Evolutionary conservation across 2,329 filamentous ascomycete species (phyloP), one percentile per base, ranked within the genome.

Genomic region (Elsinoe fawcettii): DNA sequence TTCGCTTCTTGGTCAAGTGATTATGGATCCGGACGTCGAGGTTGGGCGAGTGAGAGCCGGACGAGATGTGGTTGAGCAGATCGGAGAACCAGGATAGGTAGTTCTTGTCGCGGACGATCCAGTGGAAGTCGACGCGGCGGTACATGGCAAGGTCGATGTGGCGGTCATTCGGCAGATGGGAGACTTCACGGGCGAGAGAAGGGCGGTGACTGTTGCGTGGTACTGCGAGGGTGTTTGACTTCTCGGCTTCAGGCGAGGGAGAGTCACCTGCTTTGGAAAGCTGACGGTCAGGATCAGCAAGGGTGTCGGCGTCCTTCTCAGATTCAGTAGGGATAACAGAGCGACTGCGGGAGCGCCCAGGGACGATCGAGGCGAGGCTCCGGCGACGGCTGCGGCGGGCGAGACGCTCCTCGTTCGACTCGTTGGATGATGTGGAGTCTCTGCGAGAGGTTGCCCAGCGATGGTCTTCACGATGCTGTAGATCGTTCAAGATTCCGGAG

Each of bases 81-180:
- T 80, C 75, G 0, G 79, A 80, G 54, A 83, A 78, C 80, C 80
- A 82, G 2, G 78, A 70, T 0, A 83, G 72, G 53, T 79, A 74
- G 65, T 81, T 81, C 57, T 75, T 73, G 47, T 82, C 79, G 20
- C 79, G 77, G 0, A 82, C 79, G 61, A 79, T 80, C 80, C 80
- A 83, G 66, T 83, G 79, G 58, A 83, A 82, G 62, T 83, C 80
- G 1, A 81, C 75, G 3, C 79, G 74, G 32, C 79, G 25, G 47
- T 51, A 51, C 27, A 51, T 34, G 16, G 22, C 47, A 27, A 51
- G 47, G 30, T 74, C 47, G 30, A 51, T 51, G 22, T 18, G 22
- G 25, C 47, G 47, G 30, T 51, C n/a, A 22, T 36, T 32, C 43
- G 44, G 60, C 77, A 76, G 20, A 34, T 56, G 34, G 39, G 60